Conservation (phyloP, 2,329 filamentous ascomycete genomes). For the Hymenoscyphus salicellus region DNA sequence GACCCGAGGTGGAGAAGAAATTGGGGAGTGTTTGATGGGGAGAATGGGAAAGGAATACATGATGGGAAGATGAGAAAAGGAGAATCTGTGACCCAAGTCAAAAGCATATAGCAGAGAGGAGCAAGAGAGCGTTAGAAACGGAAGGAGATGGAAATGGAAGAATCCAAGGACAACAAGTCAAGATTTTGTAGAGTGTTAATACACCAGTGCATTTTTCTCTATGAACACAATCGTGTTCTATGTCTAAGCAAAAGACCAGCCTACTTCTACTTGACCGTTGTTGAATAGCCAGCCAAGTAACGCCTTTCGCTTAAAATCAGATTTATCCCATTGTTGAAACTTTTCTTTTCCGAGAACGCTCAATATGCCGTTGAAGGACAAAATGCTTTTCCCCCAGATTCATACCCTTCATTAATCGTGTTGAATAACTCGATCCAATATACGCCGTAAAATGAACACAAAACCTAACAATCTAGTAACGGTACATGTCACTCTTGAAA, state of each 20-base stretch:
- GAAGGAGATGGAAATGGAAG: not conserved
- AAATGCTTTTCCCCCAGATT: conserved; percentile 52
- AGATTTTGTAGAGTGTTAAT: not conserved
- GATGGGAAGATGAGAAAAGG: no score
- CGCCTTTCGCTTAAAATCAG: conserved; percentile 35
- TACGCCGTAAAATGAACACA: conserved; percentile 23
- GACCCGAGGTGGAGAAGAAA: not conserved
- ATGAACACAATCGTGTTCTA: conserved; percentile 9
- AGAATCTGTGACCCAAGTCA: no score
- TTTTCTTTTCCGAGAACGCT: conserved; percentile 31
- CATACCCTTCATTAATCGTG: conserved; percentile 55
- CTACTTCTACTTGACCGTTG: conserved; percentile 38
- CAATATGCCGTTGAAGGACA: conserved; percentile 62
- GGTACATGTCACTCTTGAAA: conserved; percentile 88
- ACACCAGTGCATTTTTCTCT: conserved; percentile 4
- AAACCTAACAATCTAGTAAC: conserved; percentile 35
- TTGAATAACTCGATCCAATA: conserved; percentile 35
- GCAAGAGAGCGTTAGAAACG: no score
- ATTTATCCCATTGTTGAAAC: conserved; percentile 37
- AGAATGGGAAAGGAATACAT: no score
- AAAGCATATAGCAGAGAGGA: no score
- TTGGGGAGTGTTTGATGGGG: not conserved
- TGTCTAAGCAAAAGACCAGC: conserved; percentile 33
- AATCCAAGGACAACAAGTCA: not conserved
- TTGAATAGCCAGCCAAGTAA: conserved; percentile 42